A percentile compares a stretch with the other conserved stretches of the same genome.
Evolutionary conservation across 345 rosid genomes (phyloP).

Genomic region (Laguncularia racemosa): DNA sequence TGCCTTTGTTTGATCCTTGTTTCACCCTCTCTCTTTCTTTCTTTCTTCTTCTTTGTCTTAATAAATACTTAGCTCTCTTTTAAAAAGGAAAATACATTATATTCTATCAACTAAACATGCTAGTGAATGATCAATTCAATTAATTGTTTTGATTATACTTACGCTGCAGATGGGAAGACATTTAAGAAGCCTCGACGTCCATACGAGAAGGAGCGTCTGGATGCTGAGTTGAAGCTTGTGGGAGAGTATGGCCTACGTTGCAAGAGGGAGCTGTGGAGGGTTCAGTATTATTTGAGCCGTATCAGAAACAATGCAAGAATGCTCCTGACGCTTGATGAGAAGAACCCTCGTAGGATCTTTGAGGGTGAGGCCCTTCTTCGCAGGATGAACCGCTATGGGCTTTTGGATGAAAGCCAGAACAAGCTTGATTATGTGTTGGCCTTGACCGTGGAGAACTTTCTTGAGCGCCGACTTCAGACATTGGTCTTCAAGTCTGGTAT

Average conservation of each 20-base stretch:
- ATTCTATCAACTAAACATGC: background rate
- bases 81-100: background rate
- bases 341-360: constrained; percentile 37
- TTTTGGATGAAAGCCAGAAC: constrained; percentile 42
- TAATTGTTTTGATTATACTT: background rate
- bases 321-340: constrained; percentile 46
- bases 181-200: constrained; percentile 48
- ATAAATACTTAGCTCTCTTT: background rate
- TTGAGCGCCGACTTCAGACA: constrained; percentile 37
- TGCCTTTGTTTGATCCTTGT: no score
- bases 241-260: constrained; percentile 45
- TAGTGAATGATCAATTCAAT: background rate
- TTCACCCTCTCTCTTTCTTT: background rate
- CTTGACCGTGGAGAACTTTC: constrained; percentile 44
- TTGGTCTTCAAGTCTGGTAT: constrained; percentile 43
- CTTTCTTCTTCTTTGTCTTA: background rate
- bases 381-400: constrained; percentile 37
- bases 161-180: constrained; percentile 35
- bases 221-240: constrained; percentile 44
- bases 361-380: constrained; percentile 43
- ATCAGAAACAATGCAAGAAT: constrained; percentile 43
- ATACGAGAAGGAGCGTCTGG: constrained; percentile 47
- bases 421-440: constrained; percentile 51
- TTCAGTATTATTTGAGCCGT: constrained; percentile 37
- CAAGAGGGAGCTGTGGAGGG: constrained; percentile 50